Conservation (phyloP, 2,329 filamentous ascomycete species). For the Didymella pinodella region DNA sequence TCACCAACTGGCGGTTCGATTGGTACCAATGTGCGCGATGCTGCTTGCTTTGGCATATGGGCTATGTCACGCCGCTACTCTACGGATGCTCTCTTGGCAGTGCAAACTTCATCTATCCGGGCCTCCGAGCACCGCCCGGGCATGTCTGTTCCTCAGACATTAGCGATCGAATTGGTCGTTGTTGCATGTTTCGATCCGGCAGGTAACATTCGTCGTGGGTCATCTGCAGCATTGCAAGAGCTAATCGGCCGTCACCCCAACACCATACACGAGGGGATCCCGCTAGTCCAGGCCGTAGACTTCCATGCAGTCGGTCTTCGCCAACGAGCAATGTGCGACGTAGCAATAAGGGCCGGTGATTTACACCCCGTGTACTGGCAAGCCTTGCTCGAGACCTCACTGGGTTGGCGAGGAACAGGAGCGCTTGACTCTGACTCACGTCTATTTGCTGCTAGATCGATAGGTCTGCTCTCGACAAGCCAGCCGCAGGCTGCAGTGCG, state of each 20-base stretch:
- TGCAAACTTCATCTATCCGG: constrained; percentile 59
- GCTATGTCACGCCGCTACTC: constrained; percentile 86
- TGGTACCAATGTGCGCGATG: constrained; percentile 91
- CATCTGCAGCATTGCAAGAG: constrained; percentile 93
- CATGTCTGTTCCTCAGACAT: constrained; percentile 69
- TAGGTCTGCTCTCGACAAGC: constrained; percentile 65
- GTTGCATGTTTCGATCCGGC: constrained; percentile 86
- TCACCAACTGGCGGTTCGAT: constrained; percentile 83
- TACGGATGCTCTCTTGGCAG: constrained; percentile 75
- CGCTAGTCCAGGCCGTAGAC: constrained; percentile 87
- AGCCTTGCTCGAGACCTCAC: constrained; percentile 72
- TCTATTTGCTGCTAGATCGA: constrained; percentile 72
- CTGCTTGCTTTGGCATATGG: constrained; percentile 97
- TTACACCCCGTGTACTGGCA: constrained; percentile 71
- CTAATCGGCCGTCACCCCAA: constrained; percentile 92
- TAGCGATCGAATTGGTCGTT: constrained; percentile 82
- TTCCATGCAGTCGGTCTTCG: constrained; percentile 93
- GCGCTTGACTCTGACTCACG: constrained; percentile 79
- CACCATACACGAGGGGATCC: constrained; percentile 80
- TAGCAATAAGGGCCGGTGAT: constrained; percentile 73
- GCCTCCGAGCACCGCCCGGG: constrained; percentile 54
- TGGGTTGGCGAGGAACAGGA: constrained; percentile 88
- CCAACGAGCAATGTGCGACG: constrained; percentile 79
- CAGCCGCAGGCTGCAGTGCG: constrained; percentile 41
- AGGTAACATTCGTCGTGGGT: constrained; percentile 90